A percentile compares a stretch with the other conserved stretches of the same genome.
These are phyloP conservation scores for Penicillium parvum DNA, from an alignment of 495 filamentous ascomycete genomes.

Conservation along the genomic window DNA sequence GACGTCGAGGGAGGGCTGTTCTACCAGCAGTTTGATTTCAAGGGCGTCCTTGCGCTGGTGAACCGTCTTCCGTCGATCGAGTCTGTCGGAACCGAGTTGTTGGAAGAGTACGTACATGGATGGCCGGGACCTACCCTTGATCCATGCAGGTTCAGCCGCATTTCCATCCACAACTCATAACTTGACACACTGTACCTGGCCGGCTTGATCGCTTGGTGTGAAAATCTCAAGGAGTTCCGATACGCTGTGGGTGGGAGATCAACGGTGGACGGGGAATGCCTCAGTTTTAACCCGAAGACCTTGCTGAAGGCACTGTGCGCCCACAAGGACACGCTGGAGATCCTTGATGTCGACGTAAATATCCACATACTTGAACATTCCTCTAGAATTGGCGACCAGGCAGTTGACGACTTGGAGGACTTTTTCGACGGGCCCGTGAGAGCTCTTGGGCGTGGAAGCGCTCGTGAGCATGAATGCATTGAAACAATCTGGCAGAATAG, in stretches of 20 bases:
- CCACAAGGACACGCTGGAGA: constrained; percentile 24
- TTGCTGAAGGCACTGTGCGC: constrained; percentile 18
- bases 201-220: constrained; percentile 16
- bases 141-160: constrained; percentile 19
- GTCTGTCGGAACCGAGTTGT: constrained; percentile 14
- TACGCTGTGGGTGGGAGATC: constrained; percentile 22
- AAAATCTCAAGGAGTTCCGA: constrained; percentile 14
- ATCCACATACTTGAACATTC: constrained; percentile 2
- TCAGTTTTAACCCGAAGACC: constrained; percentile 15
- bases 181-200: constrained; percentile 10
- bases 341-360: constrained; percentile 19
- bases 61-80: constrained; percentile 24
- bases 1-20: constrained; percentile 7
- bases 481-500: background rate
- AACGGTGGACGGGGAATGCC: constrained; percentile 1
- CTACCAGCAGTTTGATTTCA: constrained; percentile 12
- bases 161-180: constrained; percentile 16
- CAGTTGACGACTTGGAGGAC: background rate
- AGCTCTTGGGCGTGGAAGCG: too few relatives aligned
- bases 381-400: constrained; percentile 4
- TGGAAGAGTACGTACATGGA: constrained; percentile 10
- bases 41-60: constrained; percentile 7
- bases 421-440: background rate
- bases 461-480: background rate
- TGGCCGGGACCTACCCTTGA: too few relatives aligned